These are phyloP conservation scores for Trichophyton simii DNA, from an alignment of 2,329 filamentous ascomycete species.

Conservation along the genomic window DNA sequence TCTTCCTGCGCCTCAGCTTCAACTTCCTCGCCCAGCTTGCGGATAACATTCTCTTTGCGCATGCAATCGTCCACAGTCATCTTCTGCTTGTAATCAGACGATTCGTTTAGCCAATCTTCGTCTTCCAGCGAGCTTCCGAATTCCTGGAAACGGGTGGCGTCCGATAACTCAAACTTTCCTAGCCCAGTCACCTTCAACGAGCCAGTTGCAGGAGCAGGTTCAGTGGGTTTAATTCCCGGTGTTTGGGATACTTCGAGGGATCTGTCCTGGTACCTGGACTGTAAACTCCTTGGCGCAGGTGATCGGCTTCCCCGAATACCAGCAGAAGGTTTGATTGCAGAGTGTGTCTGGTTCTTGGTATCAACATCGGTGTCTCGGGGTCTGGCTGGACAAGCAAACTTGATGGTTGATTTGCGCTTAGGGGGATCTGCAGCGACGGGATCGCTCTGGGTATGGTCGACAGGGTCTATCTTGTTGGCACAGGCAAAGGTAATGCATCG, in stretches of 20 bases:
- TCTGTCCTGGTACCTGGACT: constrained; percentile 6
- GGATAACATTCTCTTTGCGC: constrained; percentile 77
- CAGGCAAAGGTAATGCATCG: constrained; percentile 91
- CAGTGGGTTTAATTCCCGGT: background rate
- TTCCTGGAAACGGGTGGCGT: constrained; percentile 59
- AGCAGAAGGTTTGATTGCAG: constrained; percentile 16
- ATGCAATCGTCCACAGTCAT: constrained; percentile 85
- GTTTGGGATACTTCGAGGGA: background rate
- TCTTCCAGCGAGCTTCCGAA: constrained; percentile 75
- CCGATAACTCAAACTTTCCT: constrained; percentile 31
- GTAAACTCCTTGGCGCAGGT: constrained; percentile 23
- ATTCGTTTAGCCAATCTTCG: constrained; percentile 81
- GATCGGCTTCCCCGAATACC: constrained; percentile 26
- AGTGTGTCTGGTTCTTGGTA: constrained; percentile 19
- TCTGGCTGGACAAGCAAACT: constrained; percentile 36
- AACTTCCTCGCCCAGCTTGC: constrained; percentile 72
- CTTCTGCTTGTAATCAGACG: constrained; percentile 50
- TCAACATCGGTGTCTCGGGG: constrained; percentile 16
- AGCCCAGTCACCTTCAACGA: constrained; percentile 22
- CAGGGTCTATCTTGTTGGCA: constrained; percentile 42
- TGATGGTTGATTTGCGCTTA: constrained; percentile 35
- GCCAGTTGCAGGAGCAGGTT: constrained; percentile 5
- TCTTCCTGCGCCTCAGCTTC: constrained; percentile 76
- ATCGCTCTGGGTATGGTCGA: constrained; percentile 25
- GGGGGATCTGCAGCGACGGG: constrained; percentile 22